These are phyloP conservation scores for Pichia scutulata DNA, from an alignment of 805 yeast species.

Conservation along the genomic window DNA sequence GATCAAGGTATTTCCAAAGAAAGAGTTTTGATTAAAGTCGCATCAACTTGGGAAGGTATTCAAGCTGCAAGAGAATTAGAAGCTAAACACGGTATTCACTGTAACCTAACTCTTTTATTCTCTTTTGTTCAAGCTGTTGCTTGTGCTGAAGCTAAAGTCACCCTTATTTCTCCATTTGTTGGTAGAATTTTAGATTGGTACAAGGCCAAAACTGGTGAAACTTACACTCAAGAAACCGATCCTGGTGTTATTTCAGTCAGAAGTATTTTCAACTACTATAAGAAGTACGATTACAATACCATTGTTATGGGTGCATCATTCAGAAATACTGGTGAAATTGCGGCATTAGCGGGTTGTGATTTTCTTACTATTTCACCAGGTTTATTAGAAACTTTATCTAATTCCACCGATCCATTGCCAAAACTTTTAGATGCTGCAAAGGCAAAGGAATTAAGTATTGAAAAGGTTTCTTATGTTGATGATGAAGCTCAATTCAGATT, in stretches of 20 bases:
- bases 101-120: slow-evolving; percentile 91
- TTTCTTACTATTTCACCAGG: slow-evolving; percentile 92
- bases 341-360: slow-evolving; percentile 95
- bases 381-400: slow-evolving; percentile 79
- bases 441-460: slow-evolving; percentile 48
- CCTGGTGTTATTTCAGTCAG: slow-evolving; percentile 96
- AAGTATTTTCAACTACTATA: slow-evolving; percentile 91
- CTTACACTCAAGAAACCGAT: slow-evolving; percentile 71
- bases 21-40: slow-evolving; percentile 89
- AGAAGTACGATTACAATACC: slow-evolving; percentile 92
- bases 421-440: slow-evolving; percentile 62
- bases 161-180: slow-evolving; percentile 96
- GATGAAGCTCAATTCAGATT: slow-evolving; percentile 89
- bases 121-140: slow-evolving; percentile 98
- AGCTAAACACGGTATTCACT: slow-evolving; percentile 82
- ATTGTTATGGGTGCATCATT: slow-evolving; percentile 99
- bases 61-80: slow-evolving; percentile 97
- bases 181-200: slow-evolving; percentile 99
- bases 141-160: slow-evolving; percentile 94
- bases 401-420: slow-evolving; percentile 75
- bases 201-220: slow-evolving; percentile 89
- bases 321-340: slow-evolving; percentile 94
- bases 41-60: slow-evolving; percentile 99
- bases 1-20: slow-evolving; percentile 80
- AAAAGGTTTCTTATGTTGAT: slow-evolving; percentile 73